A percentile compares a stretch with the other conserved stretches of the same genome.
Conservation (phyloP, 345 rosid genomes). For the Citrus sinensis region DNA sequence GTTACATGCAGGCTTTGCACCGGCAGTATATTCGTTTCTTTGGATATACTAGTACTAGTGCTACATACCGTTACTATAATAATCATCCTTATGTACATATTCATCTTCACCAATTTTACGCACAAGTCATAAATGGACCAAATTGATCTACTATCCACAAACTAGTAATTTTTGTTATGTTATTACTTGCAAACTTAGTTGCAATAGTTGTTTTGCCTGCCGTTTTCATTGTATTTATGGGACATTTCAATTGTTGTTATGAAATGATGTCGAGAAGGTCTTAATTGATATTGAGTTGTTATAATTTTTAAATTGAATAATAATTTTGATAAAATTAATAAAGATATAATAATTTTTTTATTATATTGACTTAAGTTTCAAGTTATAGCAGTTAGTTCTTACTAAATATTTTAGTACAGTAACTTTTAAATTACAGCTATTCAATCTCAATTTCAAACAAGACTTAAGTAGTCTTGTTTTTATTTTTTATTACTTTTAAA, state of each 20-base stretch:
- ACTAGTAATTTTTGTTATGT: neutral
- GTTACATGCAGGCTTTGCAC: neutral
- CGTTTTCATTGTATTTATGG: neutral
- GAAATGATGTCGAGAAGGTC: neutral
- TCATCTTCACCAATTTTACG: neutral
- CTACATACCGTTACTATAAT: neutral
- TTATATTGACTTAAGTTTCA: accelerated
- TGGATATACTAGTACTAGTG: neutral
- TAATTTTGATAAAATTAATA: too few species aligned
- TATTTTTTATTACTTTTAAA: too few species aligned
- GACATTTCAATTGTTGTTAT: neutral
- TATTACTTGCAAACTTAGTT: neutral
- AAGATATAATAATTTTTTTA: too few species aligned
- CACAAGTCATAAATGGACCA: neutral
- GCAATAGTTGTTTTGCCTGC: neutral
- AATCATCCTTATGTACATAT: neutral
- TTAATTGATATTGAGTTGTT: too few species aligned
- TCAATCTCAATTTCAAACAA: accelerated
- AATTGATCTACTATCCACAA: neutral
- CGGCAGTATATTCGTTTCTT: neutral
- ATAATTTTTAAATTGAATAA: too few species aligned
- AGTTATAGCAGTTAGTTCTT: accelerated
- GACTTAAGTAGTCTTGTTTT: too few species aligned
- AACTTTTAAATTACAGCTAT: too few species aligned
- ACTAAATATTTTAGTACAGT: accelerated